These are phyloP conservation scores for Lasiodiplodia citricola DNA, from an alignment of 2,329 filamentous ascomycete species.

Conservation along the genomic window DNA sequence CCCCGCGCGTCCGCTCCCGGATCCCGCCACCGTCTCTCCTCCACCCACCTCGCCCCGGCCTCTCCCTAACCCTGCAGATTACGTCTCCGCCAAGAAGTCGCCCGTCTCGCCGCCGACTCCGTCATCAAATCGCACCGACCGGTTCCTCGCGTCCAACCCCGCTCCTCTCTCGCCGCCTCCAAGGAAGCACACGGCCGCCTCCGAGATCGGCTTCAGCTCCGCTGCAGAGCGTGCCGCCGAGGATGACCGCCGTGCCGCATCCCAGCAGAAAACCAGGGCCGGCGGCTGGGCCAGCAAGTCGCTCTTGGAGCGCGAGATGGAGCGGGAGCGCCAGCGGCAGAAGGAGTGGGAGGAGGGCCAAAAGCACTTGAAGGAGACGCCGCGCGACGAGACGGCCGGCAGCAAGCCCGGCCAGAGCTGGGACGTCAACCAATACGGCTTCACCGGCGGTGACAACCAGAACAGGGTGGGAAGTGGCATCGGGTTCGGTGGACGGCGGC, in stretches of 20 bases:
- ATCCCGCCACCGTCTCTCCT: conserved; percentile 32
- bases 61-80: conserved; percentile 39
- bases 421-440: conserved; percentile 80
- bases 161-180: conserved; percentile 54
- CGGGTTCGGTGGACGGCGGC: conserved; percentile 69
- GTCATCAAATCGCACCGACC: conserved; percentile 59
- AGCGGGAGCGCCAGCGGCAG: conserved; percentile 76
- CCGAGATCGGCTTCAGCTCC: conserved; percentile 52
- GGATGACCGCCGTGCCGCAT: conserved; percentile 56
- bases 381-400: conserved; percentile 62
- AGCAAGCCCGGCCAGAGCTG: conserved; percentile 72
- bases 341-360: conserved; percentile 81
- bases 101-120: conserved; percentile 29
- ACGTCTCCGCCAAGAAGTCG: conserved; percentile 30
- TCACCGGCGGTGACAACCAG: conserved; percentile 75
- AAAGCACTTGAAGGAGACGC: conserved; percentile 64
- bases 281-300: conserved; percentile 70
- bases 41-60: conserved; percentile 33
- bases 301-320: conserved; percentile 79
- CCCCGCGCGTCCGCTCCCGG: conserved; percentile 57
- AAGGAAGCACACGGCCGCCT: conserved; percentile 60
- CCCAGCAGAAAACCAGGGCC: conserved; percentile 66
- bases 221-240: conserved; percentile 63
- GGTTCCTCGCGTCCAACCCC: conserved; percentile 62
- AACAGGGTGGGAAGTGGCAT: conserved; percentile 68